Evolutionary conservation across 2,329 filamentous ascomycete species (phyloP), one percentile per base, ranked within the genome.

Genomic region (Boeremia exigua): DNA sequence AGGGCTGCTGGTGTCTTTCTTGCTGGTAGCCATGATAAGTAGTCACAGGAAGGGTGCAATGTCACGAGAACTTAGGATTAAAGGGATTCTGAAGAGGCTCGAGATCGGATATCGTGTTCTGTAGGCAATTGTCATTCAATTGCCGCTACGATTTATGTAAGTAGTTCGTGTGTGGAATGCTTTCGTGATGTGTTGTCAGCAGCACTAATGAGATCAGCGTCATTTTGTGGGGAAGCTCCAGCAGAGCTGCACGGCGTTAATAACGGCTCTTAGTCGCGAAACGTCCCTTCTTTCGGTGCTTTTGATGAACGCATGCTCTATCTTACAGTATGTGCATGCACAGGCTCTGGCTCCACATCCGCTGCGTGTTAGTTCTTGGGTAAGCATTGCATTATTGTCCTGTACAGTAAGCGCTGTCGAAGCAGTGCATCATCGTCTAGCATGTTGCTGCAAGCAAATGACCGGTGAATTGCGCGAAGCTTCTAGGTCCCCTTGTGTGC

Each of bases 1-100:
- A 49, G 68, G 77, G 52, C 70, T 74, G 58, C 68, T 69, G 48
- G 61, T 62, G 28, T 61, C 60, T 48, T 66, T 69, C 53, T 71
- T 69, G 56, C 40, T 63, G 29, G 65, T 44, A 6, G 69, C 56
- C 68, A 70, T 71, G 42, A 48, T 40, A 49, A 15, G 53, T n/a
- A 47, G 25, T 15, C 32, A 32, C 10, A 15, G 37, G 25, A 30
- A 17, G 2, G 23, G 30, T 37, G 14, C 32, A 36, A 32, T 47
- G 11, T n/a, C 15, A 17, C 12, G 36, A 36, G 28, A 12, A 12
- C 1, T 25, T 36, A 11, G 12, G 27, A 19, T 45, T 10, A 17
- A 27, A 19, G 28, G 15, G 14, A 9, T 1, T 12, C 12, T 30
- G 34, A 25, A 39, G 27, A 19, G 38, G 30, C 28, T n/a, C 25